These are phyloP conservation scores for Fusarium verrucosum DNA, from an alignment of 2,329 filamentous ascomycete species.

Conservation along the genomic window DNA sequence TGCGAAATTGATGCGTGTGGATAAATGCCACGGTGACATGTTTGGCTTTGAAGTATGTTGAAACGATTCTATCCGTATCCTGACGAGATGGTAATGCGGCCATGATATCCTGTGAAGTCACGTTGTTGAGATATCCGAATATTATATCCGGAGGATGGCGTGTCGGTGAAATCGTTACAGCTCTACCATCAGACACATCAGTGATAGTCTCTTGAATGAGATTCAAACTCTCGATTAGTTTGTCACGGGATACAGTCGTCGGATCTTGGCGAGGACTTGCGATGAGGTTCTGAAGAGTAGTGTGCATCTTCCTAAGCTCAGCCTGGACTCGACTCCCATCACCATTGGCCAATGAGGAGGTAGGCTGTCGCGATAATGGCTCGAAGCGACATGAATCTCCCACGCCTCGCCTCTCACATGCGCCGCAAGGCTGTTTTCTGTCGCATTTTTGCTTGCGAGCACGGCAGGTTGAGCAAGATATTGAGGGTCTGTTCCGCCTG, in stretches of 20 bases:
- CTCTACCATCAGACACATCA: rapidly evolving
- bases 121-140: background rate
- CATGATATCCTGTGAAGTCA: background rate
- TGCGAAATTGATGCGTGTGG: constrained; percentile 19
- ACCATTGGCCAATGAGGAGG: background rate
- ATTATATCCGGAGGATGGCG: background rate
- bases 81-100: constrained; percentile 13
- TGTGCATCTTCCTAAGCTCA: constrained; percentile 24
- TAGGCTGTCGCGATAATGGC: rapidly evolving
- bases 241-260: background rate
- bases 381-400: background rate
- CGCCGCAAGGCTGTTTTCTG: constrained; percentile 11
- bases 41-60: constrained; percentile 17
- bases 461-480: constrained; percentile 18
- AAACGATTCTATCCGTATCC: background rate
- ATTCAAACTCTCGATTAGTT: background rate
- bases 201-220: background rate
- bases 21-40: constrained; percentile 9
- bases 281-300: background rate
- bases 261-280: background rate
- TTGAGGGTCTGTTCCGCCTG: constrained; percentile 1
- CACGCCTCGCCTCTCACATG: constrained; percentile 2
- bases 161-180: rapidly evolving
- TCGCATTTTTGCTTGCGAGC: constrained; percentile 19
- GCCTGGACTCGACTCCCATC: background rate